phyloP scores from a whole-genome alignment of 257 asterid genomes.

The Solanum clarkiae region DNA sequence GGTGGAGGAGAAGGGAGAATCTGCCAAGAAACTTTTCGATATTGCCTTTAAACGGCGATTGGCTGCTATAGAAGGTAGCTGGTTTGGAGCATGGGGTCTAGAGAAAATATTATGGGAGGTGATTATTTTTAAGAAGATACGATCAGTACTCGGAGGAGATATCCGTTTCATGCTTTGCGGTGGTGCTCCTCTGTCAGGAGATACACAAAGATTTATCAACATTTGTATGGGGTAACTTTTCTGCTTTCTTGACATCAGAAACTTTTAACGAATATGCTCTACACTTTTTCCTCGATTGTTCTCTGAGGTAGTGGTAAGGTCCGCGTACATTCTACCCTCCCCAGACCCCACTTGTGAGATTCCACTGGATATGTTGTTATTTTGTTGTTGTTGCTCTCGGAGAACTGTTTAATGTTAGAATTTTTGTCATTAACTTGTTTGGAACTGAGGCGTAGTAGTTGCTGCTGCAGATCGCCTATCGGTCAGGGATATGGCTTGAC shows the following conservation, averaged over 20 bases:
- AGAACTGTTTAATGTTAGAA: neutral
- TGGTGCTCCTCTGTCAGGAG: slow-evolving; percentile 93
- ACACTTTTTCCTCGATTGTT: neutral
- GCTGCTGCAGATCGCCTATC: slow-evolving; percentile 56
- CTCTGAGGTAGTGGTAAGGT: neutral
- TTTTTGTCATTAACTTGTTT: neutral
- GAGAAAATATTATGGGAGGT: slow-evolving; percentile 59
- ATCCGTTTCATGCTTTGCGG: slow-evolving; percentile 93
- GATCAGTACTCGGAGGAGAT: slow-evolving; percentile 71
- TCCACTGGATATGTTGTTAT: too few relatives aligned
- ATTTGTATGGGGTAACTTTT: slow-evolving; percentile 78
- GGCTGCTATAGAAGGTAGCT: slow-evolving; percentile 79
- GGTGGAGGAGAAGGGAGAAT: slow-evolving; percentile 89
- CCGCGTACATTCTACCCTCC: too few relatives aligned
- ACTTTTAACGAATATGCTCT: neutral
- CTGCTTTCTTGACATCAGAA: neutral
- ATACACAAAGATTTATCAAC: slow-evolving; percentile 86
- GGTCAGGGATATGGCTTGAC: slow-evolving; percentile 97
- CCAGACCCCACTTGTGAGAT: too few relatives aligned
- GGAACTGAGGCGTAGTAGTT: neutral
- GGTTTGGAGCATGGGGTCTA: slow-evolving; percentile 85
- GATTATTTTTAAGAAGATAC: slow-evolving; percentile 55
- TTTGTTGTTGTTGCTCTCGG: neutral
- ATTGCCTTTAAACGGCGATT: slow-evolving; percentile 53
- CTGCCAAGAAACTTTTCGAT: slow-evolving; percentile 56